phyloP scores from a whole-genome alignment of 164 flowering plant genomes.

The Malania oleifera region DNA sequence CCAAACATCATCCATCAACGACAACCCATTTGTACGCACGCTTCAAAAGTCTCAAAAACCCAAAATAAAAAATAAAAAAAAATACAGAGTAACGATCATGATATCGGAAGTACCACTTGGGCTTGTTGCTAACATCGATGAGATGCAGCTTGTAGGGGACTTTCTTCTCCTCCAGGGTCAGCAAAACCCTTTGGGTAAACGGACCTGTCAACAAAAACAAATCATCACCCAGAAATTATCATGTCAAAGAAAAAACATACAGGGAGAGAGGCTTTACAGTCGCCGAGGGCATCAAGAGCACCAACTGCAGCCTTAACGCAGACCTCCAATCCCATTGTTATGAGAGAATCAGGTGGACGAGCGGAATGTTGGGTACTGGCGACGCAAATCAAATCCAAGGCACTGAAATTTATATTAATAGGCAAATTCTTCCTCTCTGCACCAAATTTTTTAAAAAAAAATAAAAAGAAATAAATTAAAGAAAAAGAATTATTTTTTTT shows the following conservation, averaged over 20 bases:
- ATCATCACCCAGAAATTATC: conserved; percentile 5
- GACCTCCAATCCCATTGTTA: conserved; percentile 57
- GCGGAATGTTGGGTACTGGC: too few species aligned
- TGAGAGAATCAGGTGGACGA: too few species aligned
- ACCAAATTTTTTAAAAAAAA: too few species aligned
- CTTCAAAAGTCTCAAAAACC: background rate
- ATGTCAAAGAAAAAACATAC: background rate
- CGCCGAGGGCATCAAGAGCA: conserved; percentile 71
- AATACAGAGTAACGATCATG: background rate
- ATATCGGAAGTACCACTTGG: conserved; percentile 52
- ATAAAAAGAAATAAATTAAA: too few species aligned
- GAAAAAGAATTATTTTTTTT: too few species aligned
- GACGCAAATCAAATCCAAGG: too few species aligned
- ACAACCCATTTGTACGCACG: conserved; percentile 3
- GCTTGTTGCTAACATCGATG: conserved; percentile 56
- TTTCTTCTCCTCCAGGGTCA: conserved; percentile 87
- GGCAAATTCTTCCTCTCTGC: too few species aligned
- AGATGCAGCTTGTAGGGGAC: conserved; percentile 55
- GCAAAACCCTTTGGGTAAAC: conserved; percentile 66
- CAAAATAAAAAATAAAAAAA: background rate
- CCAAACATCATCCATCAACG: background rate
- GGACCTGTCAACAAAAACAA: conserved; percentile 37
- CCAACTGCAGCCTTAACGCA: conserved; percentile 79
- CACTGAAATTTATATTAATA: too few species aligned
- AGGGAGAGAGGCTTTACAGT: conserved; percentile 41